These are phyloP conservation scores for Heritiera littoralis DNA, from an alignment of 345 rosid species.

Conservation along the genomic window DNA sequence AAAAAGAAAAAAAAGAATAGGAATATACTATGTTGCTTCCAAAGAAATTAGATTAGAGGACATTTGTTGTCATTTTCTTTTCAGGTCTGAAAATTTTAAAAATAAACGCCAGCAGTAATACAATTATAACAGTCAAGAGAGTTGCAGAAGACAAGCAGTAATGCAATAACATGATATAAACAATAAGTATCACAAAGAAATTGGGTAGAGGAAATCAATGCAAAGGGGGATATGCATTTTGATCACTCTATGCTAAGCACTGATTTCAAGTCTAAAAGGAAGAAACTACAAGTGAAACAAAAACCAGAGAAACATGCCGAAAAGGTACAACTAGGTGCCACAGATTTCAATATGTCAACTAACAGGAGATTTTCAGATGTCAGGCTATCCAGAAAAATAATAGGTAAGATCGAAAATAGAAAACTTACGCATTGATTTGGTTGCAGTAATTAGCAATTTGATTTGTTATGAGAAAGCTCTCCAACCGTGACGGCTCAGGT, in stretches of 20 bases:
- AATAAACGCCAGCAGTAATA: not conserved
- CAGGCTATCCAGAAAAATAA: conserved; percentile 4
- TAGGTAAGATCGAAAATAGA: not conserved
- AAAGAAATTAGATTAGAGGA: not conserved
- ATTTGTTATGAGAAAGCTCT: conserved; percentile 92
- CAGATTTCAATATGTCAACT: not conserved
- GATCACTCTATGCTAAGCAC: not conserved
- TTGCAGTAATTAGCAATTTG: conserved; percentile 90
- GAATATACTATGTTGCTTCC: not conserved
- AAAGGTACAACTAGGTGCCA: not conserved
- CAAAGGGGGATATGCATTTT: not conserved
- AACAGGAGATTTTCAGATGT: not conserved
- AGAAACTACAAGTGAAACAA: not conserved
- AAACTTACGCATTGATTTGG: conserved; percentile 91
- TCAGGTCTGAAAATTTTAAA: not conserved
- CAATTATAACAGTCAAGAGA: not conserved
- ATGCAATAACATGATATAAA: not conserved
- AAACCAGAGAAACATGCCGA: not conserved
- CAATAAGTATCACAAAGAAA: not conserved
- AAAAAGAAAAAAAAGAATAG: not conserved
- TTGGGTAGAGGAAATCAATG: not conserved
- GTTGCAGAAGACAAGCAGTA: not conserved
- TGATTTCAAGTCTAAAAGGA: not conserved
- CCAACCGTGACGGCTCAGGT: conserved; percentile 92
- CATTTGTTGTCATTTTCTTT: not conserved